These are phyloP conservation scores for Hanseniaspora mollemarum DNA, from an alignment of 805 yeast species.

Conservation along the genomic window DNA sequence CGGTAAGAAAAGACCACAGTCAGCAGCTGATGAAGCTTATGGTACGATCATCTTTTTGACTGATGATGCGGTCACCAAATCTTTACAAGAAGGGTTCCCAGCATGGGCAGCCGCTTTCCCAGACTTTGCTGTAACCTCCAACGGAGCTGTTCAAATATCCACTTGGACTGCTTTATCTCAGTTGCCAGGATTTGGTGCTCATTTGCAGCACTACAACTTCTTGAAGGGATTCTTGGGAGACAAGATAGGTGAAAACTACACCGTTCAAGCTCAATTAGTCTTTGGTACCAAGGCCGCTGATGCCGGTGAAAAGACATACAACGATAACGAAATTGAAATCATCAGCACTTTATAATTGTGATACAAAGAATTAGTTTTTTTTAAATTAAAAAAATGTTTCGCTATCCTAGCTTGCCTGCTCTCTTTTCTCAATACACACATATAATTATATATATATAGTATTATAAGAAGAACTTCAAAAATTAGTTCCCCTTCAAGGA, in stretches of 20 bases:
- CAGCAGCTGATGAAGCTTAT: slow-evolving; percentile 37
- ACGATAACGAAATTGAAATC: slow-evolving; percentile 35
- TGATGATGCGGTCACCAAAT: slow-evolving; percentile 33
- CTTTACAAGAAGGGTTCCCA: slow-evolving; percentile 36
- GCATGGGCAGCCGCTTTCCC: slow-evolving; percentile 37
- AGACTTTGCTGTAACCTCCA: slow-evolving; percentile 38
- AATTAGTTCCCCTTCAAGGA: too few species aligned
- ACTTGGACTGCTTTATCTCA: slow-evolving; percentile 40
- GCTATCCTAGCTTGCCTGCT: too few species aligned
- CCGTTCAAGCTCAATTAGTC: slow-evolving; percentile 39
- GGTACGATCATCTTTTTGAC: slow-evolving; percentile 43
- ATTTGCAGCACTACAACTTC: slow-evolving; percentile 43
- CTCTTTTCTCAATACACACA: too few species aligned
- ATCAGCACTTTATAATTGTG: slow-evolving; percentile 17
- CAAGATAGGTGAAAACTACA: slow-evolving; percentile 36
- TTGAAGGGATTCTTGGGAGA: slow-evolving; percentile 34
- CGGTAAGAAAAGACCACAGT: slow-evolving; percentile 34
- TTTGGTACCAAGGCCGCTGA: slow-evolving; percentile 36
- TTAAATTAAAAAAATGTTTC: neutral
- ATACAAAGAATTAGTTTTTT: neutral
- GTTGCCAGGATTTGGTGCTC: slow-evolving; percentile 37
- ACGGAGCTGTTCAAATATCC: slow-evolving; percentile 41
- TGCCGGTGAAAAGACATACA: slow-evolving; percentile 34
- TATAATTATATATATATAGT: too few species aligned
- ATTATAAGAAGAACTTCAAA: too few species aligned